A percentile compares a stretch with the other conserved stretches of the same genome.
Conservation (phyloP, 306 rosid genomes). For the Medicago lupulina region DNA sequence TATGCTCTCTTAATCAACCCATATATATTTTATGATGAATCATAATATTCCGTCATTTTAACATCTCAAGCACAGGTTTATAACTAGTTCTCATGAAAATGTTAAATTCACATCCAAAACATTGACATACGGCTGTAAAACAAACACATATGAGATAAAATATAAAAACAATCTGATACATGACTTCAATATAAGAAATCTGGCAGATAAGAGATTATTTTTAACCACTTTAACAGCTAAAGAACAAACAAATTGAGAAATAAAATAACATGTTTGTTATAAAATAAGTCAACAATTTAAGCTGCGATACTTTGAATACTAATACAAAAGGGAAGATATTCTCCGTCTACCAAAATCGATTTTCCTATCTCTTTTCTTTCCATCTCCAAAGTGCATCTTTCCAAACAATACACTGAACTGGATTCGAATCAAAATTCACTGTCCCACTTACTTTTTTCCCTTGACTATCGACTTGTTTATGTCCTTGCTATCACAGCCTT, state of each 20-base stretch:
- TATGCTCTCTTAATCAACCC: too few relatives aligned
- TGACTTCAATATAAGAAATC: background rate
- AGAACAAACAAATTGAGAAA: background rate
- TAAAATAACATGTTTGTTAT: background rate
- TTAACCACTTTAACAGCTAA: background rate
- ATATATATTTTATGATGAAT: too few relatives aligned
- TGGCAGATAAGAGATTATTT: background rate
- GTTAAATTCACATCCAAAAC: too few relatives aligned
- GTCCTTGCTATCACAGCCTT: slow-evolving; percentile 45
- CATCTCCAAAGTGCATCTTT: slow-evolving; percentile 26
- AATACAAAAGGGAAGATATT: too few relatives aligned
- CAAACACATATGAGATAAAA: background rate
- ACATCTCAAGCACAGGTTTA: too few relatives aligned
- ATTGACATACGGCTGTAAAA: too few relatives aligned
- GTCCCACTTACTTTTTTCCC: slow-evolving; percentile 23
- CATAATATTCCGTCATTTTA: too few relatives aligned
- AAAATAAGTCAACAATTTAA: background rate
- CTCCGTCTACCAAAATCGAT: too few relatives aligned
- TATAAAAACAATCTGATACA: background rate
- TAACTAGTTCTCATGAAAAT: too few relatives aligned
- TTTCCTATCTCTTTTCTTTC: too few relatives aligned
- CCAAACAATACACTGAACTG: slow-evolving; percentile 17
- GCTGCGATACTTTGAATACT: too few relatives aligned
- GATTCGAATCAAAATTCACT: slow-evolving; percentile 26
- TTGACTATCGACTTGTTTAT: slow-evolving; percentile 45